These are phyloP conservation scores for Geotrichum europaeum DNA, from an alignment of 1,139 yeast genomes.

Conservation along the genomic window DNA sequence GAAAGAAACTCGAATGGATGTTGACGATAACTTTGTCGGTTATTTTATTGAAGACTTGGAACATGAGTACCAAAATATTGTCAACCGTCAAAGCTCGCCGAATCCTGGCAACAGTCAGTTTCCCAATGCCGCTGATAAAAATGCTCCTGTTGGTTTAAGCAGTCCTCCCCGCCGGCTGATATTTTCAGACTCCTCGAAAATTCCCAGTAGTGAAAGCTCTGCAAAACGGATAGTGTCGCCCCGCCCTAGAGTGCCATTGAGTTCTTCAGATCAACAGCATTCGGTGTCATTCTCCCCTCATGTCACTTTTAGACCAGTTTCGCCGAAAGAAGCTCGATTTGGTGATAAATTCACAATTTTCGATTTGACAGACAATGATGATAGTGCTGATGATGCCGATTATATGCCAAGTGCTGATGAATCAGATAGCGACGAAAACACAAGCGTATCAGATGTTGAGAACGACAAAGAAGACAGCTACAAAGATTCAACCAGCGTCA, in stretches of 20 bases:
- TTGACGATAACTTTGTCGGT: background rate
- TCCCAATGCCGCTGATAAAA: background rate
- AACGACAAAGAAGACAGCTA: background rate
- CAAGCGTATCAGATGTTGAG: background rate
- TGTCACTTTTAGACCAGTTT: background rate
- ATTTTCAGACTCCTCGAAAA: background rate
- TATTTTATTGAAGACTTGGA: conserved; percentile 11
- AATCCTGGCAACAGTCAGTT: background rate
- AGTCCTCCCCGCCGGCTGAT: background rate
- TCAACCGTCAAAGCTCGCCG: background rate
- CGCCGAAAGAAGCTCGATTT: background rate
- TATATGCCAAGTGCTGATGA: background rate
- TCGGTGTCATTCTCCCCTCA: background rate
- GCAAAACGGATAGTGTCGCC: background rate
- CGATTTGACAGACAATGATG: background rate
- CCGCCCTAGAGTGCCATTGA: background rate
- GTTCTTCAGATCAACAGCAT: background rate
- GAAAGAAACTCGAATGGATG: background rate
- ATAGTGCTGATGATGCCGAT: conserved; percentile 1
- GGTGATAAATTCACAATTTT: background rate
- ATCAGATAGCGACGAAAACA: background rate
- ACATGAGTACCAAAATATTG: conserved; percentile 10
- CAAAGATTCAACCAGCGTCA: conserved; percentile 4
- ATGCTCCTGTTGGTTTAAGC: background rate
- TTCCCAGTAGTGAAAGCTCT: background rate